These are phyloP conservation scores for Tylopilus rubrobrunneus DNA, from an alignment of 768 basidiomycete species.

Conservation along the genomic window DNA sequence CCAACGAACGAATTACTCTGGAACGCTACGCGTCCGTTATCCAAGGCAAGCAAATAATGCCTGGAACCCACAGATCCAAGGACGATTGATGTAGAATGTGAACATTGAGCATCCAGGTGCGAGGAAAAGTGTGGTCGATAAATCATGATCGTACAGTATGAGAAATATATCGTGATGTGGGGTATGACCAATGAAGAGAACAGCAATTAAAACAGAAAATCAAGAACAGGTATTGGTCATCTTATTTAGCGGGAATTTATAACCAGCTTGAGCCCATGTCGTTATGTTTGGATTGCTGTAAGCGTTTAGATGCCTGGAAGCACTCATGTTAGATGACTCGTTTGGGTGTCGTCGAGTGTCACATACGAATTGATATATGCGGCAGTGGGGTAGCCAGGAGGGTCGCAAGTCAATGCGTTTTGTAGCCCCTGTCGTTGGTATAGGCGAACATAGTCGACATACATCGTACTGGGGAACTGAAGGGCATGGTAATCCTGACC, in stretches of 20 bases:
- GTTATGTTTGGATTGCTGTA: slow-evolving; percentile 84
- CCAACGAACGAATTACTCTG: not conserved
- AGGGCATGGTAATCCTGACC: slow-evolving; percentile 32
- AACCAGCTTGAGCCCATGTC: slow-evolving; percentile 76
- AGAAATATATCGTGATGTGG: slow-evolving; percentile 15
- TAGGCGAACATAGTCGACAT: slow-evolving; percentile 85
- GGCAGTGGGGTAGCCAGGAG: slow-evolving; percentile 70
- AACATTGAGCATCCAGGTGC: slow-evolving; percentile 1
- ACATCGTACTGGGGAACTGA: slow-evolving; percentile 75
- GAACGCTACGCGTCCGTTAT: not conserved
- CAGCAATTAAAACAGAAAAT: slow-evolving; percentile 7
- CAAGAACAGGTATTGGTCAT: slow-evolving; percentile 22
- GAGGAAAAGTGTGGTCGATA: slow-evolving; percentile 16
- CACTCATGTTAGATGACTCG: slow-evolving; percentile 6
- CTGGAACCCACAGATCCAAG: not conserved
- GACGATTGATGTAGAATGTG: slow-evolving; percentile 13
- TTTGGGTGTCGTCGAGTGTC: not conserved
- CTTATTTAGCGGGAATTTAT: slow-evolving; percentile 69
- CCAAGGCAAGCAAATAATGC: not conserved
- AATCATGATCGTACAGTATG: slow-evolving; percentile 27
- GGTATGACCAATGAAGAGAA: slow-evolving; percentile 6
- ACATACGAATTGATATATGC: slow-evolving; percentile 69
- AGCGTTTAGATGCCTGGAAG: slow-evolving; percentile 39
- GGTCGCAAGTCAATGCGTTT: slow-evolving; percentile 76
- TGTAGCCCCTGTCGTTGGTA: slow-evolving; percentile 75